phyloP scores from a whole-genome alignment of 2,329 filamentous ascomycete genomes.

The Verticillium klebahnii region DNA sequence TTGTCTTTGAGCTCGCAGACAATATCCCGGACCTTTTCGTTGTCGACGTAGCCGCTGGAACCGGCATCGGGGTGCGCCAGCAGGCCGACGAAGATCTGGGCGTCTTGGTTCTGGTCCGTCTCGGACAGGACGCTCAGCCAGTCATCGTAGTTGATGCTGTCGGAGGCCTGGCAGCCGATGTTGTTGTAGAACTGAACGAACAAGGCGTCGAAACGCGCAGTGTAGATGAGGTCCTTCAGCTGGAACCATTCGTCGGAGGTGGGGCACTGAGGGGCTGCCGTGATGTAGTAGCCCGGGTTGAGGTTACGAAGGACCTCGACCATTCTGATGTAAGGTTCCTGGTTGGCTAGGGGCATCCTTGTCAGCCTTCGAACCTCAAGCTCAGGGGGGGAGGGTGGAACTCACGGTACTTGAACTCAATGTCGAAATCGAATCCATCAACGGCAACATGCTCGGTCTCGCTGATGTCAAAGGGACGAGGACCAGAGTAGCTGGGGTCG shows the following conservation, averaged over 20 bases:
- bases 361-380: conserved; percentile 2
- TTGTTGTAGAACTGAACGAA: conserved; percentile 50
- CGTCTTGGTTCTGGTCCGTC: conserved; percentile 29
- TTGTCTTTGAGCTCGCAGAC: conserved; percentile 32
- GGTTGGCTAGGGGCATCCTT: conserved; percentile 19
- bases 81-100: conserved; percentile 42
- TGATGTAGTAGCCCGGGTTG: conserved; percentile 27
- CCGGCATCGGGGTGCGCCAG: conserved; percentile 24
- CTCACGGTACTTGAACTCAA: conserved; percentile 29
- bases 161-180: conserved; percentile 25
- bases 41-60: conserved; percentile 28
- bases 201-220: conserved; percentile 35
- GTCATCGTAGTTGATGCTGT: conserved; percentile 36
- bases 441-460: conserved; percentile 20
- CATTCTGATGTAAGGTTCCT: conserved; percentile 31
- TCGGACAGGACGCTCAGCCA: conserved; percentile 31
- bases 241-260: conserved; percentile 19
- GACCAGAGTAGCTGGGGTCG: conserved; percentile 21
- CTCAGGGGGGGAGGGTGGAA: neutral
- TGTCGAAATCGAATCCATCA: conserved; percentile 39
- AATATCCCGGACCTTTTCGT: conserved; percentile 26
- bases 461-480: conserved; percentile 33
- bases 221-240: conserved; percentile 32
- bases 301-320: conserved; percentile 28
- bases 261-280: conserved; percentile 41